Conservation (phyloP, 345 rosid species). For the Camelina neglecta region DNA sequence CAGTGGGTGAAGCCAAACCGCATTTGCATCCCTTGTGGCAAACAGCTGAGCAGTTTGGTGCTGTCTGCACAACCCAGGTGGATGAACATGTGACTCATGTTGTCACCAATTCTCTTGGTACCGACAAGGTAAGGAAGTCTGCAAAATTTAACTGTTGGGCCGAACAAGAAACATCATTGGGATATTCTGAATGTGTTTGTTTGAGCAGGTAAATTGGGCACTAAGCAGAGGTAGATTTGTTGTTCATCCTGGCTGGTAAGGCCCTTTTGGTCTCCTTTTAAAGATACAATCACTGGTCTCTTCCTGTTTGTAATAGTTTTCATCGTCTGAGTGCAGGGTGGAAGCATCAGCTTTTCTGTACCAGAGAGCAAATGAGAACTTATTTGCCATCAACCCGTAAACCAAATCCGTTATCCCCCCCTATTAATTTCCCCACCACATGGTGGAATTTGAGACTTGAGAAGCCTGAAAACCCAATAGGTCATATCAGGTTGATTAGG, state of each 20-base stretch:
- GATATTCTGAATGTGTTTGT: constrained; percentile 37
- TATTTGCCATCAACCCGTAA: constrained; percentile 82
- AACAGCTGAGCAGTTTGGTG: constrained; percentile 98
- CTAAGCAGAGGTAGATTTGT: constrained; percentile 72
- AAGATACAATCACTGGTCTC: background rate
- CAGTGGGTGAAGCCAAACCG: constrained; percentile 93
- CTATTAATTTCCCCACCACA: constrained; percentile 1
- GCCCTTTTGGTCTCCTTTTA: constrained; percentile 10
- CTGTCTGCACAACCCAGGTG: constrained; percentile 82
- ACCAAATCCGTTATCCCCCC: constrained; percentile 22
- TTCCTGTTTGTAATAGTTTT: constrained; percentile 28
- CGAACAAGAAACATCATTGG: background rate
- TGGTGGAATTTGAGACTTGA: constrained; percentile 20
- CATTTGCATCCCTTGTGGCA: constrained; percentile 97
- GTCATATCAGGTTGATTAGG: constrained; percentile 22
- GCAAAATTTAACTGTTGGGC: constrained; percentile 7
- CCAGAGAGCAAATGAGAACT: constrained; percentile 89
- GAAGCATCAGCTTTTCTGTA: constrained; percentile 99
- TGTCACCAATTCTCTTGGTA: constrained; percentile 92
- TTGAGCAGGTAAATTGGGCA: constrained; percentile 96
- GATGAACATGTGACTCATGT: constrained; percentile 97
- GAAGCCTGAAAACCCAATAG: constrained; percentile 21
- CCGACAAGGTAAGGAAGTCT: constrained; percentile 77
- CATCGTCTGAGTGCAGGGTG: constrained; percentile 66
- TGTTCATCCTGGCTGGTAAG: constrained; percentile 98